Evolutionary conservation across 352 stramenopile genomes (phyloP), one percentile per base, ranked within the genome.

Genomic region (Blastocystis sp.): DNA sequence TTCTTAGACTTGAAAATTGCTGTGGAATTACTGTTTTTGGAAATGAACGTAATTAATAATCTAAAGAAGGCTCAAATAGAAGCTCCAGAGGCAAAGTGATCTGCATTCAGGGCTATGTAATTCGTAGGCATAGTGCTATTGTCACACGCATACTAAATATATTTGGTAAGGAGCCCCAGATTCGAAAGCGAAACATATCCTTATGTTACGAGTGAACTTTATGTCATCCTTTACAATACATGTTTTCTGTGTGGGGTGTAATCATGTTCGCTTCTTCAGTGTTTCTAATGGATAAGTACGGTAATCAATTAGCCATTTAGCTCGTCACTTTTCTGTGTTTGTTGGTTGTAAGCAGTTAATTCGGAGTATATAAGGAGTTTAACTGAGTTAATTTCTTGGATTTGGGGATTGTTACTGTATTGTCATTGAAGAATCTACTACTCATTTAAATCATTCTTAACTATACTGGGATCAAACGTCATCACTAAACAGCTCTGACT

Each of bases 171-270:
- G 73, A 82, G 24, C 51, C 73, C 33, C 44, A 58, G 9, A 58
- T 60, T 30, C 68, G 68, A 30, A 27, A 19, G 22, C 15, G 44
- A 15, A 79, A 79, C n/a, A 79, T 79, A 79, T 79, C 68, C 68
- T 79, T 60, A 33, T 44, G 3, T 44, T 22, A 6, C n/a, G 30
- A 13, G 13, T 3, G 40, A 17, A 6, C 3, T 33, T 27, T 30
- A 17, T 35, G 37, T 35, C n/a, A 57, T 79, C 68, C 44, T 56
- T 79, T 30, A 79, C 51, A 13, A 19, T 27, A 79, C 40, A 27
- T 79, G 17, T 79, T 79, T 79, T 79, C 68, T 56, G 40, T 79
- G 22, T 79, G 68, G 68, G 51, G 68, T 30, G 68, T 79, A n/a
- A 60, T 79, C 19, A 79, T 79, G 68, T 79, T 79, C 15, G 37